phyloP scores from a whole-genome alignment of 2,329 filamentous ascomycete genomes.

The Anthostomella pinea region DNA sequence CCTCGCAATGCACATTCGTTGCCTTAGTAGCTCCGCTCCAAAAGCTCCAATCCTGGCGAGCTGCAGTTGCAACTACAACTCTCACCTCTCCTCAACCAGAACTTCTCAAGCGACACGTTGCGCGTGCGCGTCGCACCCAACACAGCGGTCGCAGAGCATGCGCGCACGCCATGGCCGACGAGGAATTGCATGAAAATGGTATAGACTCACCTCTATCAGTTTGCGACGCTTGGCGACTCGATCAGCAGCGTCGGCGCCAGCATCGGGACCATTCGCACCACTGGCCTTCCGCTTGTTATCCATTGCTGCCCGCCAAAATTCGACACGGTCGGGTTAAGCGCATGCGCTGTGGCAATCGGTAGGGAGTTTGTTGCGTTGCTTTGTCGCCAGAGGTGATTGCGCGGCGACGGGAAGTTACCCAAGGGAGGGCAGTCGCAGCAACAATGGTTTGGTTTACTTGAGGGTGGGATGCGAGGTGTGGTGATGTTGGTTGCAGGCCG shows the following conservation, averaged over 20 bases:
- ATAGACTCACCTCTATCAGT: conserved; percentile 44
- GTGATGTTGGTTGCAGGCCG: no score
- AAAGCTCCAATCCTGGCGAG: conserved; percentile 10
- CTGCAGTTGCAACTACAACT: no score
- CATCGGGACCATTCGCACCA: conserved; percentile 40
- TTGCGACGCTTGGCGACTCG: conserved; percentile 56
- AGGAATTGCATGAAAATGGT: conserved; percentile 13
- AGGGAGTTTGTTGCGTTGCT: conserved; percentile 13
- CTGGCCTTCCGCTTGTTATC: conserved; percentile 56
- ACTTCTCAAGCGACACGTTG: no score
- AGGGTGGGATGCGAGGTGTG: no score
- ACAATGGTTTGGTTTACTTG: no score
- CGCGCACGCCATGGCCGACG: conserved; percentile 15
- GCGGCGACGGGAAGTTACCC: not conserved
- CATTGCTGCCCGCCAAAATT: conserved; percentile 37
- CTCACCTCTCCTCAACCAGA: no score
- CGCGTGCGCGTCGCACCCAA: no score
- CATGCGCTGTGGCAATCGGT: conserved; percentile 13
- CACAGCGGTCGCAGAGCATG: conserved; percentile 14
- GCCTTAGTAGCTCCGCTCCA: conserved; percentile 3
- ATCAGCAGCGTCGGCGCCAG: conserved; percentile 45
- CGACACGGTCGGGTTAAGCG: conserved; percentile 13
- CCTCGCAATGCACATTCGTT: conserved; percentile 7
- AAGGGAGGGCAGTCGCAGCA: not conserved
- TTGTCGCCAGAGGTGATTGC: no score